Percentiles rank a stretch among this genome's conserved stretches.
Conservation (phyloP, 225 moss, liverwort and hornwort species). For the Pseudisothecium myosuroides region DNA sequence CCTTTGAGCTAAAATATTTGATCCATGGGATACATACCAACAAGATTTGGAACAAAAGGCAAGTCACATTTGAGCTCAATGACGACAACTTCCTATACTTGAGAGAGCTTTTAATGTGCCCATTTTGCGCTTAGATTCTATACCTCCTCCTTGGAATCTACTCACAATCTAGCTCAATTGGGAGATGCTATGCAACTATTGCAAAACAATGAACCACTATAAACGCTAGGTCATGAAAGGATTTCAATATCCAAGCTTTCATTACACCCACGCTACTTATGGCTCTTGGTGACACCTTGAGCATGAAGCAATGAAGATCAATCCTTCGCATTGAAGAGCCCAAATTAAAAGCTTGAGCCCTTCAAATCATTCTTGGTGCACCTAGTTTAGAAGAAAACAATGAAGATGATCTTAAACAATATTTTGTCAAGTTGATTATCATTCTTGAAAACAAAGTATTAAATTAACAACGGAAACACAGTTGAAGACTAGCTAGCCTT, state of each 20-base stretch:
- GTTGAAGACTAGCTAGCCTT: fast-evolving
- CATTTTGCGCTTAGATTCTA: neutral
- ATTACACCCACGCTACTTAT: neutral
- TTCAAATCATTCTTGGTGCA: neutral
- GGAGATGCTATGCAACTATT: neutral
- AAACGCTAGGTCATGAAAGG: fast-evolving
- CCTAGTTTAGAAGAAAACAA: fast-evolving
- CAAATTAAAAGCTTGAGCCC: neutral
- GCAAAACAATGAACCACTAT: neutral
- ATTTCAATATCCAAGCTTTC: neutral
- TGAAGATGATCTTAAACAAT: neutral
- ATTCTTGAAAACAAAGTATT: neutral
- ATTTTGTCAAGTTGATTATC: neutral
- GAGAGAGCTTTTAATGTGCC: fast-evolving
- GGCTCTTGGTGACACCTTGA: fast-evolving
- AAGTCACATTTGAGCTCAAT: neutral
- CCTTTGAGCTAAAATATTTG: fast-evolving
- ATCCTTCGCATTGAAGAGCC: fast-evolving
- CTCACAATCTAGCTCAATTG: neutral
- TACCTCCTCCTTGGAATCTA: fast-evolving
- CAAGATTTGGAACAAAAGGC: fast-evolving
- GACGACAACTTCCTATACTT: fast-evolving
- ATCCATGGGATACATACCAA: fast-evolving
- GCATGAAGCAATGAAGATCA: fast-evolving
- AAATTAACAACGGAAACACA: neutral